Evolutionary conservation across 768 basidiomycete genomes (phyloP), one percentile per base, ranked within the genome.

Genomic region (Tubosaeta brunneosetosa): DNA sequence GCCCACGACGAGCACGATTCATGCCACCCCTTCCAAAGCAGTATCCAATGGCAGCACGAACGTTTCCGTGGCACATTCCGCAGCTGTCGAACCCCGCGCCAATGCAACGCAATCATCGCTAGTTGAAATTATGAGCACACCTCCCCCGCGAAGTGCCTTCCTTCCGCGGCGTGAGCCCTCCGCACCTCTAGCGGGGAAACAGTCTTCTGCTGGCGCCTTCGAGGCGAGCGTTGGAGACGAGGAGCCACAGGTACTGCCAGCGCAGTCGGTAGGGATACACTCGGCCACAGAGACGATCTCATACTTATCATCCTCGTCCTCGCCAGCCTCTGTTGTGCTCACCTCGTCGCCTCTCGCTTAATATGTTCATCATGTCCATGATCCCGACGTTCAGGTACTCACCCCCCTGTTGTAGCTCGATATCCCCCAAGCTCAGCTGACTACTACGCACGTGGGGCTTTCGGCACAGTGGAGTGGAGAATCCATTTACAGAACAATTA

Each of bases 401-500:
- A 17, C 50, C 3, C 26, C 51, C 0, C 40, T 49, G 37, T 54
- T 52, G n/a, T 37, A 58, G 6, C 59, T 46, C 52, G 6, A 9
- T 27, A 4, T 42, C 46, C 13, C 32, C 56, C n/a, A 19, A 2
- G 44, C 41, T 31, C 57, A 52, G 33, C 56, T 54, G 37, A 43
- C 49, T 5, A 31, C 51, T 4, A 14, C 45, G 3, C 58, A 59
- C 8, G 19, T 42, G 12, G 49, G 34, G 2, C 26, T 55, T 40
- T 26, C 54, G 3, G n/a, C 33, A 6, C 65, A 66, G 10, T 57
- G 66, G 51, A 45, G 60, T 12, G 91, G 90, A 22, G 97, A 99
- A 67, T 94, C 92, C 2, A 94, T 99, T 58, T 98, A 97, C 62
- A 86, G 93, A 9, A 91, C 87, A 11, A 99, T 98, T 59, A 94